phyloP scores from a whole-genome alignment of 805 yeast species.

The Brettanomyces bruxellensis region DNA sequence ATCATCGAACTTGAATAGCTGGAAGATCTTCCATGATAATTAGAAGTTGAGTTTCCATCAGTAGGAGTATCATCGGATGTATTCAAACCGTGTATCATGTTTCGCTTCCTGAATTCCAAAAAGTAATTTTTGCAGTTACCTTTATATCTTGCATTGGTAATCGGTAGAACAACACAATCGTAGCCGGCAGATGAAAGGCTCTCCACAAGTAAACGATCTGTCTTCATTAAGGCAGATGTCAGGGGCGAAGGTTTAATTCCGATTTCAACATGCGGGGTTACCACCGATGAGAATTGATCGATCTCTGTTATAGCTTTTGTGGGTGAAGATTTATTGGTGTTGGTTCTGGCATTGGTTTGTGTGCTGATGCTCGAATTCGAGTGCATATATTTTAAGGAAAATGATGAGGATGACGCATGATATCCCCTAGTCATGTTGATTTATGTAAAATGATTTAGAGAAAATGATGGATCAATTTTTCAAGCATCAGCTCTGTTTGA shows the following conservation, averaged over 20 bases:
- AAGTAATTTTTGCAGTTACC: slow-evolving; percentile 33
- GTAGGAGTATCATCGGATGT: no score
- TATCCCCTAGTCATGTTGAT: no score
- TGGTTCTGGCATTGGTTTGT: not conserved
- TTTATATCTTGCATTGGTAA: slow-evolving; percentile 43
- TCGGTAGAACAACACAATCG: slow-evolving; percentile 43
- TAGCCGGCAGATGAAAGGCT: slow-evolving; percentile 30
- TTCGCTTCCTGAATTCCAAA: slow-evolving; percentile 21
- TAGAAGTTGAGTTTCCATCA: no score
- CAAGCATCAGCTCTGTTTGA: no score
- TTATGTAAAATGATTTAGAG: no score
- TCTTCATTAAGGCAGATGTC: slow-evolving; percentile 20
- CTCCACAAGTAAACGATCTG: slow-evolving; percentile 21
- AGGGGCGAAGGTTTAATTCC: slow-evolving; percentile 39
- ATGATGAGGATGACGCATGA: no score
- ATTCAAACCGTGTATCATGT: no score
- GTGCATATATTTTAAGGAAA: not conserved
- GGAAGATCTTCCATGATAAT: no score
- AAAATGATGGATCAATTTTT: no score
- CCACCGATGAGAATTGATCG: slow-evolving; percentile 4
- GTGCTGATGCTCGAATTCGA: not conserved
- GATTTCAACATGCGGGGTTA: slow-evolving; percentile 12
- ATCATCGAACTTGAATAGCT: no score
- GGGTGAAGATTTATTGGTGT: not conserved
- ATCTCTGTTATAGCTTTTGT: not conserved